Base-by-base conservation (phyloP, 2,329 filamentous ascomycete genomes). In the Colletotrichum eleusines region DNA sequence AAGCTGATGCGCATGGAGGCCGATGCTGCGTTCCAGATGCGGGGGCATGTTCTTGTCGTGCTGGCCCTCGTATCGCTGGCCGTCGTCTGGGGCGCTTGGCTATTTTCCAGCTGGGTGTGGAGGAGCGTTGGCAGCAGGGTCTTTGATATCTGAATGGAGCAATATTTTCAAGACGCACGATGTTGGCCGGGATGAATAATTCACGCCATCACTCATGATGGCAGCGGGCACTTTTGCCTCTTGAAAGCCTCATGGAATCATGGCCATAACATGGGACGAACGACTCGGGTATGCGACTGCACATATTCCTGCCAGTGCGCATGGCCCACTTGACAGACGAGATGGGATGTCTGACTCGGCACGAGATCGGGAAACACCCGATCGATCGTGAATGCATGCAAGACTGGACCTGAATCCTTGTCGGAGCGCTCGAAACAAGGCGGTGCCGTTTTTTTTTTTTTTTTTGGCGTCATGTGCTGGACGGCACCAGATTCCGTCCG, bases 1-100 rank as follows among this genome's bases (percentile, higher is more conserved):
- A 89, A 90, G 77, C 81, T 92, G 63, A 85, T 90, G 76, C 86
- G 81, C 76, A 82, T 90, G 83, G 88, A 92, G 77, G 84, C 90
- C 20, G 84, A 83, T 3, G 89, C 92, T 75, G 90, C 90, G 3
- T 89, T 92, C 73, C 85, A 87, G 76, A 82, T 91, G 77, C 84
- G 88, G 31, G 80, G 82, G 14, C 81, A 81, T 26, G 84, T 92
- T n/a, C 79, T 91, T 31, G 76, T 85, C 5, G 81, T 79, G 2
- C 76, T 92, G 75, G 81, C 80, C 11, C 76, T 84, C 23, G 74
- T 81, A 35, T 74, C 76, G 5, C 74, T 81, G 20, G 74, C 74
- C 7, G 73, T 75, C 5, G 31, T 76, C 1, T 82, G 79, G 80
- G 76, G 64, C 6, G 65, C 71, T 2, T 81, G 77, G 75, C 1